These are phyloP conservation scores for Bacidia rubella DNA, from an alignment of 495 filamentous ascomycete genomes.

Conservation along the genomic window DNA sequence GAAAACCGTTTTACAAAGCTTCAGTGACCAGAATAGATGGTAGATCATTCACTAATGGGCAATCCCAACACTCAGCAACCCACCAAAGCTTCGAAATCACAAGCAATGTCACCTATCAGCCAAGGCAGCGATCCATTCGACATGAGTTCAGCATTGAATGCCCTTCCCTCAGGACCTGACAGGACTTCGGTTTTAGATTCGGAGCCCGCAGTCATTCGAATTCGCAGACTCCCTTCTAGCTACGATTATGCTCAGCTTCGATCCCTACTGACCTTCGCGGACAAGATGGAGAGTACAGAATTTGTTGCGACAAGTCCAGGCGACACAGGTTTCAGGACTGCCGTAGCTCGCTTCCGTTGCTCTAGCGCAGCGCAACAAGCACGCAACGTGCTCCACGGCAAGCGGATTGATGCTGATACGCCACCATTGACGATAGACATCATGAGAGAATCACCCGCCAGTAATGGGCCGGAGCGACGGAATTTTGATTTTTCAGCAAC, in stretches of 20 bases:
- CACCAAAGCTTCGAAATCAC: slow-evolving; percentile 6
- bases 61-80: neutral
- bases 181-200: slow-evolving; percentile 6
- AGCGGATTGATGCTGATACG: slow-evolving; percentile 59
- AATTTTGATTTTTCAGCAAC: slow-evolving; percentile 45
- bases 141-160: slow-evolving; percentile 5
- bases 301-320: slow-evolving; percentile 49
- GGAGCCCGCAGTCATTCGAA: slow-evolving; percentile 37
- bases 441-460: slow-evolving; percentile 33
- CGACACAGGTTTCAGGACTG: slow-evolving; percentile 59
- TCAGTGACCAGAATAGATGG: too few species aligned
- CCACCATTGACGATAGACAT: slow-evolving; percentile 72
- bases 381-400: slow-evolving; percentile 63
- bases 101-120: slow-evolving; percentile 16
- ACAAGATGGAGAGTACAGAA: slow-evolving; percentile 64
- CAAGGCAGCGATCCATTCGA: slow-evolving; percentile 17
- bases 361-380: slow-evolving; percentile 63
- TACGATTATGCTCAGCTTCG: slow-evolving; percentile 60
- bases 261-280: slow-evolving; percentile 74
- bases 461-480: slow-evolving; percentile 38
- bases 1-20: too few species aligned
- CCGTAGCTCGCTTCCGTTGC: slow-evolving; percentile 62
- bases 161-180: slow-evolving; percentile 13
- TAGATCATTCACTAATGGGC: neutral
- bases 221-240: slow-evolving; percentile 64